These are phyloP conservation scores for Candida michaelii DNA, from an alignment of 805 yeast species.

Conservation along the genomic window DNA sequence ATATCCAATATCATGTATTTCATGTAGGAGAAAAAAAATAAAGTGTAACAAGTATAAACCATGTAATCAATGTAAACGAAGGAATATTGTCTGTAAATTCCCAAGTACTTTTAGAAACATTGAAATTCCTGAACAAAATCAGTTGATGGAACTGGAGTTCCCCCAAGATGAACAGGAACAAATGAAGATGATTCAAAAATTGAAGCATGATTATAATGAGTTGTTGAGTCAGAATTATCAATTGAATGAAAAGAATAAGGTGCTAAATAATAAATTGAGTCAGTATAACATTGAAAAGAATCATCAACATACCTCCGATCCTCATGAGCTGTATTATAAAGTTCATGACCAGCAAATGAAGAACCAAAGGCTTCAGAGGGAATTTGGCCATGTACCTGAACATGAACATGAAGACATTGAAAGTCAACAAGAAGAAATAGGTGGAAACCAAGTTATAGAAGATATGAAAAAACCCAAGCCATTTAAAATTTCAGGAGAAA, in stretches of 20 bases:
- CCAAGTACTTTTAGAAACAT: constrained; percentile 50
- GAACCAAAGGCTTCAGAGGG: background rate
- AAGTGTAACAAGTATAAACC: constrained; percentile 37
- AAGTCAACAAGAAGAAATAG: constrained; percentile 2
- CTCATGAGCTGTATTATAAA: background rate
- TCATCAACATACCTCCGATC: constrained; percentile 4
- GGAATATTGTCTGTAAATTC: constrained; percentile 42
- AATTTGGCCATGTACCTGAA: background rate
- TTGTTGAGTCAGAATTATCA: constrained; percentile 20
- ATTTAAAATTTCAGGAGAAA: constrained; percentile 31
- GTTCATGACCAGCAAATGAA: constrained; percentile 2
- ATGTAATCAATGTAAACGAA: constrained; percentile 41
- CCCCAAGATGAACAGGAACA: constrained; percentile 3
- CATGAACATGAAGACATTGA: too few species aligned
- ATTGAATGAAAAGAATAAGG: constrained; percentile 17
- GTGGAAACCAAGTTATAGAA: constrained; percentile 1
- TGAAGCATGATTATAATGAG: constrained; percentile 22
- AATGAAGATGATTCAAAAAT: constrained; percentile 12
- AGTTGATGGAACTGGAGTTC: background rate
- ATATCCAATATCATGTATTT: constrained; percentile 36
- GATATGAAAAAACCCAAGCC: constrained; percentile 3
- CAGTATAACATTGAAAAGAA: constrained; percentile 11
- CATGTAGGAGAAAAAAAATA: constrained; percentile 36
- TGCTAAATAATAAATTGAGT: constrained; percentile 10
- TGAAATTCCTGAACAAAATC: constrained; percentile 22